Conservation (phyloP, 2,329 filamentous ascomycete species). For the Dactylonectria macrodidyma region DNA sequence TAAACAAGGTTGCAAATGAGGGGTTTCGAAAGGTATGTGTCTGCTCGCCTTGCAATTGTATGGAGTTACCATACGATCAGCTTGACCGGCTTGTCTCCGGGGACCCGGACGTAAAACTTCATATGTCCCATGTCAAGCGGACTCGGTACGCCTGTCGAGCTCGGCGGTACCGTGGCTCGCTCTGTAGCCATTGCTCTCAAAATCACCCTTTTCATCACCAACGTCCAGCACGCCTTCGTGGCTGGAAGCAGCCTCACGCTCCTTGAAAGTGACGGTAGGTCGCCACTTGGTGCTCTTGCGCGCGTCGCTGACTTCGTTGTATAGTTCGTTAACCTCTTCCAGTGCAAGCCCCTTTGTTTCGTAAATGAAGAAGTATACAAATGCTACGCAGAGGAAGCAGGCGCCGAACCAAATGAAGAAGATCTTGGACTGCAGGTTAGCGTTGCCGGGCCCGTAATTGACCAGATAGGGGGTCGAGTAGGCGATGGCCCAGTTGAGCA, state of each 20-base stretch:
- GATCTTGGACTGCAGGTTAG: conserved; percentile 81
- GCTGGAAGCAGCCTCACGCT: background rate
- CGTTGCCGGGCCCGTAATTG: conserved; percentile 77
- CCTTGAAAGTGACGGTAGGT: conserved; percentile 44
- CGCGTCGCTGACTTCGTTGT: conserved; percentile 72
- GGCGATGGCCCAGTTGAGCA: conserved; percentile 83
- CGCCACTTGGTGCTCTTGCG: conserved; percentile 68
- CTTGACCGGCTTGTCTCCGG: background rate
- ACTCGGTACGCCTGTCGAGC: background rate
- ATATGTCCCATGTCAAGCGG: background rate
- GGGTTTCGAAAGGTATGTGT: background rate
- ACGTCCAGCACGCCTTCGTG: background rate
- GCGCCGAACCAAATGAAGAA: conserved; percentile 84
- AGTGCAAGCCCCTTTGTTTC: conserved; percentile 89
- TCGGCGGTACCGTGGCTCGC: background rate
- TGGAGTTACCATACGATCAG: background rate
- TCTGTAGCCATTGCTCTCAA: background rate
- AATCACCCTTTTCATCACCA: background rate
- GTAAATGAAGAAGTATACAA: conserved; percentile 84
- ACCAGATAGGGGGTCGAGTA: conserved; percentile 87
- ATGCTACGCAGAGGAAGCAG: conserved; percentile 79
- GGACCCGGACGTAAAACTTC: background rate
- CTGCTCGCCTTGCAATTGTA: background rate
- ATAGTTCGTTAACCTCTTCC: conserved; percentile 87
- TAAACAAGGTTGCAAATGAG: background rate